Evolutionary conservation across 306 rosid genomes (phyloP), one percentile per base, ranked within the genome.

Genomic region (Datisca glomerata): DNA sequence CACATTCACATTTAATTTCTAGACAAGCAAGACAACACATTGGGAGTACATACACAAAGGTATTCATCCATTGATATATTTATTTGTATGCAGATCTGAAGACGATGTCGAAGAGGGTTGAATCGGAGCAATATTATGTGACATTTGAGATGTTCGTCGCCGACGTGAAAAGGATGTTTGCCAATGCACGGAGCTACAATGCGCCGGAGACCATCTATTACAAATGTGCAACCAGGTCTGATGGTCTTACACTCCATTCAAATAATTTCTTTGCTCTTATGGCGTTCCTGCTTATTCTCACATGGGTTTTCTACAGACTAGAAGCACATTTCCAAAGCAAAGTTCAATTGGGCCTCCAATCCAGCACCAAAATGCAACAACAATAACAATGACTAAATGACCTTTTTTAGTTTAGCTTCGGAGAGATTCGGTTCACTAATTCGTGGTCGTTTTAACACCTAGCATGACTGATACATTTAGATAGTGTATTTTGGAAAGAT

Each of bases 71-170:
- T 31, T 31, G n/a, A 8, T 31, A 8, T 8, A 31, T 8, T 25
- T 4, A 25, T 31, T 12, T 2, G 36, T 31, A 4, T 33, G 67
- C 69, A 89, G 98, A 89, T 77, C 55, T 84, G 70, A 89, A 72
- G 84, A 89, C 98, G 24, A 70, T 84, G 93, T 63, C 74, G 10
- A 89, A 80, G 61, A 75, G 98, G 75, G 98, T 89, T 53, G 98
- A 89, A 14, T 89, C 98, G 0, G 98, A 89, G 61, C 95, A 70
- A 54, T 84, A 89, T 61, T 89, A 84, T 18, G 81, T 80, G 4
- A 89, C 98, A 39, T 76, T 89, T 42, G 98, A 89, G 74, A 89
- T 89, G 98, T 89, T 89, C 50, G 67, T 72, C 19, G 98, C 89
- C 20, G 98, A 89, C 66, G 91, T 64, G 24, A 77, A 64, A 67